These are phyloP conservation scores for Blastobotrys robertii DNA, from an alignment of 805 yeast species.

Conservation along the genomic window DNA sequence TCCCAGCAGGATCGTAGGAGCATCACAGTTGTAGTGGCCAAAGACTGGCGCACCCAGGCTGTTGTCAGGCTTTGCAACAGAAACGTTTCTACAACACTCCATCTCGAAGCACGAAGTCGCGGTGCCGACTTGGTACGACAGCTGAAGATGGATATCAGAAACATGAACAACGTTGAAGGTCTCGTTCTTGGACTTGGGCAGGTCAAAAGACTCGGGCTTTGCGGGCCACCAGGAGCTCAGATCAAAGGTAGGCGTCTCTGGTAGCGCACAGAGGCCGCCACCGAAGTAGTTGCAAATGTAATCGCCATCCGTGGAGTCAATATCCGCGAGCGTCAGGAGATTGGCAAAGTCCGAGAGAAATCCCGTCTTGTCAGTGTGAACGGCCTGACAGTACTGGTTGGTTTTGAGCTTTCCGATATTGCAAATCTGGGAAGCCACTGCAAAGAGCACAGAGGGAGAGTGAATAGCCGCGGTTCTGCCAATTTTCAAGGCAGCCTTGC, in stretches of 20 bases:
- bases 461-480: conserved; percentile 10
- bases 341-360: conserved; percentile 37
- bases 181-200: conserved; percentile 20
- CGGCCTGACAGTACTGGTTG: neutral
- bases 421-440: conserved; percentile 4
- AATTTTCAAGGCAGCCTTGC: no score
- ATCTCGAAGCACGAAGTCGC: conserved; percentile 37
- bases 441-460: conserved; percentile 6
- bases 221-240: conserved; percentile 36
- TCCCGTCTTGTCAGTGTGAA: conserved; percentile 8
- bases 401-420: conserved; percentile 1
- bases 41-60: conserved; percentile 49
- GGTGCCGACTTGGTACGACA: conserved; percentile 37
- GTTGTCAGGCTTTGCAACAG: conserved; percentile 29
- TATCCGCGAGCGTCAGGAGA: conserved; percentile 42
- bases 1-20: conserved; percentile 54
- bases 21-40: conserved; percentile 56
- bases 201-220: conserved; percentile 27
- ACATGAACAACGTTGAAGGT: conserved; percentile 55
- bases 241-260: conserved; percentile 42
- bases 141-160: conserved; percentile 56
- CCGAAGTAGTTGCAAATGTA: conserved; percentile 50
- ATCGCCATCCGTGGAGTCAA: conserved; percentile 44
- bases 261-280: conserved; percentile 42
- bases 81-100: conserved; percentile 54